Evolutionary conservation across 768 basidiomycete species (phyloP), one percentile per base, ranked within the genome.

Genomic region (Mycena pura): DNA sequence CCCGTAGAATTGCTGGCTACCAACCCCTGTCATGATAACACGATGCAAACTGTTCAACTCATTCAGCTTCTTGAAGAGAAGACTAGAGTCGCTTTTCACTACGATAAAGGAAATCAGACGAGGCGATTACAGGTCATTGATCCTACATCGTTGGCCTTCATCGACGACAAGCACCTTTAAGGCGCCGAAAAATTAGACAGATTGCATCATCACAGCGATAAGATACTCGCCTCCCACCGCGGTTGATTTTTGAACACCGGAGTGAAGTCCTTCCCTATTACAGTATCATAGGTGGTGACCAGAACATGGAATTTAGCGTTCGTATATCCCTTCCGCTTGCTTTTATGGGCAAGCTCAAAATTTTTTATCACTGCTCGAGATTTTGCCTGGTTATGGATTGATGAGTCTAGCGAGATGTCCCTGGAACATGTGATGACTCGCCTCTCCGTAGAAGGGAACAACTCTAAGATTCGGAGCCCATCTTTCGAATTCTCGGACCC

Each of bases 401-500:
- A n/a, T n/a, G n/a, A n/a, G n/a, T n/a, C n/a, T n/a, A n/a, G n/a
- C n/a, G n/a, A n/a, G n/a, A n/a, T n/a, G n/a, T n/a, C n/a, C n/a
- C n/a, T n/a, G n/a, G n/a, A n/a, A n/a, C n/a, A n/a, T n/a, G n/a
- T n/a, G n/a, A n/a, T n/a, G n/a, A n/a, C n/a, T n/a, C 32, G 85
- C 83, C 68, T 91, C 92, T n/a, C 93, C 92, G 66, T 88, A 87
- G 73, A 89, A 96, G 0, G 94, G 92, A 22, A 95, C 93, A 41
- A 92, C 94, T n/a, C 83, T 71, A 8, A 88, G 79, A 38, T 77
- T 74, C 0, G 92, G 92, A 0, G 91, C 90, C 85, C 92, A 94
- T 60, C 89, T 86, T 68, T 92, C 89, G 64, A 99, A 94, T 72
- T 99, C 97, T 31, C 97, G 83, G 14, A 96, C 86, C 96, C 96